These are phyloP conservation scores for Pseudonitzschia multiseries DNA, from an alignment of 108 stramenopile genomes.

Conservation along the genomic window DNA sequence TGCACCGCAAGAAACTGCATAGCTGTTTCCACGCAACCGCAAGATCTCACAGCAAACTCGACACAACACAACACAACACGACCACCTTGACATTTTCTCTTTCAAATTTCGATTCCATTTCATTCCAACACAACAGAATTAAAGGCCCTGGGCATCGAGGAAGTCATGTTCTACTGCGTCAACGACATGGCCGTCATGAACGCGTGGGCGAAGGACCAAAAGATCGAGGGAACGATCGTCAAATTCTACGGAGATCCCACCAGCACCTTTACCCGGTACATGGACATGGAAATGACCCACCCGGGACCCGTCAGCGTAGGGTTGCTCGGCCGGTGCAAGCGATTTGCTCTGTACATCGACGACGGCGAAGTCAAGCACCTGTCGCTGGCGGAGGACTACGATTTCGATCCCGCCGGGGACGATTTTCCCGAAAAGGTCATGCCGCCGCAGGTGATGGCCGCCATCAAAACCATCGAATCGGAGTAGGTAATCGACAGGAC, in stretches of 20 bases:
- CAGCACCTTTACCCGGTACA: constrained; percentile 53
- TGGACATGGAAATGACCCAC: constrained; percentile 68
- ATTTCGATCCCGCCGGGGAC: constrained; percentile 70
- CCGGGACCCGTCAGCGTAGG: constrained; percentile 48
- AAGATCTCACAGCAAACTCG: too few relatives aligned
- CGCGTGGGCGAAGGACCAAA: constrained; percentile 68
- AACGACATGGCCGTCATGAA: constrained; percentile 70
- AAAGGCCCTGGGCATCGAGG: constrained; percentile 47
- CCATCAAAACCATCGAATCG: constrained; percentile 18
- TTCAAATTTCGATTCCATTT: not conserved
- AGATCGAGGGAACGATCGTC: constrained; percentile 40
- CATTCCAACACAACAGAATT: not conserved
- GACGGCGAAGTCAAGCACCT: constrained; percentile 64
- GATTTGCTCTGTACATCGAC: constrained; percentile 62
- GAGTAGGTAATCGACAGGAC: too few relatives aligned
- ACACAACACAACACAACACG: too few relatives aligned
- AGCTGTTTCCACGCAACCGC: too few relatives aligned
- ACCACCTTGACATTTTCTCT: too few relatives aligned
- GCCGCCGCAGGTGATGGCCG: constrained; percentile 30
- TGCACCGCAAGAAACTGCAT: too few relatives aligned
- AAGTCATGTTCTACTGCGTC: constrained; percentile 71
- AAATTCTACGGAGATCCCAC: constrained; percentile 63
- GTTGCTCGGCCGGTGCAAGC: constrained; percentile 69
- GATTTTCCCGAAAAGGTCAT: constrained; percentile 39
- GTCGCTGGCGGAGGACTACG: constrained; percentile 49